phyloP scores from a whole-genome alignment of 257 asterid genomes.

The Solanum gracilifrons region DNA sequence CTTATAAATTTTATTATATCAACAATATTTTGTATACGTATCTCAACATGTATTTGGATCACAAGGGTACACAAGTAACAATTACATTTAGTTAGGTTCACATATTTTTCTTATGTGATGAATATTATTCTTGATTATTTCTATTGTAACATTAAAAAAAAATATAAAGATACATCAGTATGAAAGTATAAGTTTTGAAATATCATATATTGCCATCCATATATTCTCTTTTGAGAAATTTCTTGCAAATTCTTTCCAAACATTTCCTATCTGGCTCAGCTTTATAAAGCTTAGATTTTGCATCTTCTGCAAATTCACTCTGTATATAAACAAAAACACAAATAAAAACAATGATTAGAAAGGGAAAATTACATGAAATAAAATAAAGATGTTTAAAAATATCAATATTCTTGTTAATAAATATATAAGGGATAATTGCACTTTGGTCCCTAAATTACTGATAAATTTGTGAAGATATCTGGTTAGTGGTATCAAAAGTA shows the following conservation, averaged over 20 bases:
- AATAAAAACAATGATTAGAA: neutral
- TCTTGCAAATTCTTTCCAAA: constrained; percentile 54
- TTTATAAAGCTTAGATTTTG: constrained; percentile 18
- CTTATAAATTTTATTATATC: neutral
- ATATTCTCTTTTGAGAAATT: constrained; percentile 32
- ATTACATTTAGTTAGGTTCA: neutral
- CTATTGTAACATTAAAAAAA: neutral
- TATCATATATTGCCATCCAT: neutral
- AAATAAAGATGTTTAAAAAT: neutral
- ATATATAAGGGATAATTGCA: neutral
- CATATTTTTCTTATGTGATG: neutral
- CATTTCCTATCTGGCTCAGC: constrained; percentile 41
- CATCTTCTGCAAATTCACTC: constrained; percentile 44
- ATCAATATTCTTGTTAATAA: neutral
- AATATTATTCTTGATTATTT: neutral
- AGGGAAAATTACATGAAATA: neutral
- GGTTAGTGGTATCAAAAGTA: neutral
- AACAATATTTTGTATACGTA: neutral
- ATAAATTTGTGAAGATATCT: neutral
- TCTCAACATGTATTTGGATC: neutral
- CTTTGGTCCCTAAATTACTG: neutral
- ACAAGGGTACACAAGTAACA: neutral
- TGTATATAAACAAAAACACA: neutral
- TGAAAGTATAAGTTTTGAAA: neutral
- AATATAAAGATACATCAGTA: neutral